Evolutionary conservation across 352 stramenopile species (phyloP).

Genomic region (Globisporangium echinulatum): DNA sequence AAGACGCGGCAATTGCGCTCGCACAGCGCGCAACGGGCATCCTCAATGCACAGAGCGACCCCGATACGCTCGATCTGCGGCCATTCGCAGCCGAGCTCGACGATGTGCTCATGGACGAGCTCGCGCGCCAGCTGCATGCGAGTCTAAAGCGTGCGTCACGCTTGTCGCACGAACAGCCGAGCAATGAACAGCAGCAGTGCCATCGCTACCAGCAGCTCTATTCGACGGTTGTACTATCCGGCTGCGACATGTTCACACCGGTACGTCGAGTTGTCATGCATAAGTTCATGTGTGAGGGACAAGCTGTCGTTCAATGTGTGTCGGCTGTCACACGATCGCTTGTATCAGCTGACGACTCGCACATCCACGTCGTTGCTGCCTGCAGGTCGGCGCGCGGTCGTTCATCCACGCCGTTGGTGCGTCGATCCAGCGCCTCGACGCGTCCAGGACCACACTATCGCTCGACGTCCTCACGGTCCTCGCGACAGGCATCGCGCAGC

Average conservation of each 20-base stretch:
- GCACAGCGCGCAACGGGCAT: constrained; percentile 42
- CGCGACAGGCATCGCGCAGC: constrained; percentile 46
- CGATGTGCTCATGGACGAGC: constrained; percentile 52
- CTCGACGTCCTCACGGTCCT: constrained; percentile 66
- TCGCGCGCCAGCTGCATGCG: constrained; percentile 42
- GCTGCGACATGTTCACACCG: constrained; percentile 47
- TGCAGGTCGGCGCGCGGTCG: constrained; percentile 58
- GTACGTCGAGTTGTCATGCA: constrained; percentile 8
- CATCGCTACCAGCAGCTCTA: constrained; percentile 16
- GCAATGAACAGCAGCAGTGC: background rate
- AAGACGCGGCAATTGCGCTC: constrained; percentile 29
- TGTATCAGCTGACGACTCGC: background rate
- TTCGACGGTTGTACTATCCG: constrained; percentile 43
- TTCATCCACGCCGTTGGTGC: constrained; percentile 56
- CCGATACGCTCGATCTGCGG: constrained; percentile 52
- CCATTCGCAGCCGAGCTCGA: constrained; percentile 36
- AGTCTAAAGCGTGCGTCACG: constrained; percentile 19
- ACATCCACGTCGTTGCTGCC: constrained; percentile 49
- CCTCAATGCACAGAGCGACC: constrained; percentile 36
- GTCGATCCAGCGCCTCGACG: constrained; percentile 40
- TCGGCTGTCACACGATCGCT: background rate
- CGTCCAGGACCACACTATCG: constrained; percentile 39
- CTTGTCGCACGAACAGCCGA: constrained; percentile 1
- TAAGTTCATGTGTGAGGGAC: too few relatives aligned
- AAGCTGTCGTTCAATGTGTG: too few relatives aligned